phyloP scores from a whole-genome alignment of 2,329 filamentous ascomycete species.

The Dissoconium aciculare region DNA sequence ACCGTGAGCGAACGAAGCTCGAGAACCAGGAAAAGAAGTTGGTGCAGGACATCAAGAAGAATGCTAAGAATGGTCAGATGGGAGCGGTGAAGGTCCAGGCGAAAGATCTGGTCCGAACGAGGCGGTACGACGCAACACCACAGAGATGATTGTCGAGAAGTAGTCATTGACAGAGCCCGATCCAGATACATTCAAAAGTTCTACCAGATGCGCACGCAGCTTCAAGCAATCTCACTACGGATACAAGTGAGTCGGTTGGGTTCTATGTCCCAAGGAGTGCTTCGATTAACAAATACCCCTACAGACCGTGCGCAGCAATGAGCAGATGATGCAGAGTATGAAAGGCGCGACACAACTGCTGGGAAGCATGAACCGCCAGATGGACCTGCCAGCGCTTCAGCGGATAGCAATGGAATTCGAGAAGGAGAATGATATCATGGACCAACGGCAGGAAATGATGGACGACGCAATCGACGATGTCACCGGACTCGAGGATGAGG shows the following conservation, averaged over 20 bases:
- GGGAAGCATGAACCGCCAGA: constrained; percentile 92
- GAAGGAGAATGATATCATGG: constrained; percentile 98
- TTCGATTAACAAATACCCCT: constrained; percentile 3
- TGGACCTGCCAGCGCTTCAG: constrained; percentile 91
- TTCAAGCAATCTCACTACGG: constrained; percentile 87
- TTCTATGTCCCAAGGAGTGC: neutral
- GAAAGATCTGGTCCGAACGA: constrained; percentile 85
- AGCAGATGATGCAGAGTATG: constrained; percentile 99
- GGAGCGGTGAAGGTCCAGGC: constrained; percentile 98
- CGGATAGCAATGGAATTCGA: constrained; percentile 99
- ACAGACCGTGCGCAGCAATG: constrained; percentile 91
- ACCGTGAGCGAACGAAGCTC: constrained; percentile 85
- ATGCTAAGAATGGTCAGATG: constrained; percentile 94
- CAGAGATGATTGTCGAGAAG: neutral
- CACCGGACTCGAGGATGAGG: constrained; percentile 78
- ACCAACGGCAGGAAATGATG: constrained; percentile 98
- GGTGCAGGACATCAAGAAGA: constrained; percentile 92
- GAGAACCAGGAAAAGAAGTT: constrained; percentile 99
- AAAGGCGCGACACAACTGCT: constrained; percentile 88
- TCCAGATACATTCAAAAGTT: constrained; percentile 89
- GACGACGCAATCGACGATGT: constrained; percentile 96
- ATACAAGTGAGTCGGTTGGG: constrained; percentile 55
- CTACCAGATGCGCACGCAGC: constrained; percentile 91
- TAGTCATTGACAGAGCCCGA: constrained; percentile 7
- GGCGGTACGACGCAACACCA: constrained; percentile 39